phyloP scores from a whole-genome alignment of 2,329 filamentous ascomycete genomes.

The Hypoxylon sp. region DNA sequence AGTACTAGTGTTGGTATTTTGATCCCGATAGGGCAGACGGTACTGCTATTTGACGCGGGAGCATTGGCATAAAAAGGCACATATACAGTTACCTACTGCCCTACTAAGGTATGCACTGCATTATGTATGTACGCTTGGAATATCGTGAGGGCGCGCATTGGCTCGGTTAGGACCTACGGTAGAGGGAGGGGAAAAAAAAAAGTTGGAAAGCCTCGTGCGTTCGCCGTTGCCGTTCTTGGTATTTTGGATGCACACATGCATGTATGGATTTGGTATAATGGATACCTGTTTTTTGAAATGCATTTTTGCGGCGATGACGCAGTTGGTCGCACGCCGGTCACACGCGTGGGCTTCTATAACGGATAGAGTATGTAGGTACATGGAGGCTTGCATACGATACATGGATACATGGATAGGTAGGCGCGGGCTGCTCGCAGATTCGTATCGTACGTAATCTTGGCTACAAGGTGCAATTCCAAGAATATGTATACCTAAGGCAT shows the following conservation, averaged over 20 bases:
- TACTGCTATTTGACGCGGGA: not conserved
- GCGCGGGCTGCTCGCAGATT: not conserved
- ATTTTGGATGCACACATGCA: not conserved
- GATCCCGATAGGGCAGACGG: too few species aligned
- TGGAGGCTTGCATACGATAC: conserved; percentile 12
- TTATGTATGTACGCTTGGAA: not conserved
- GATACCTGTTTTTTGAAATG: not conserved
- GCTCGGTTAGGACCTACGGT: conserved; percentile 2
- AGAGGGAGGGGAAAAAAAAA: not conserved
- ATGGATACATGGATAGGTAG: too few species aligned
- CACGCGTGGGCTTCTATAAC: conserved; percentile 8
- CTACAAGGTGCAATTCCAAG: not conserved
- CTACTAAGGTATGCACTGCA: not conserved
- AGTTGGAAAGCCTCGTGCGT: conserved; percentile 16
- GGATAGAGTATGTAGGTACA: conserved; percentile 8
- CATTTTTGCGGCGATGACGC: conserved; percentile 26
- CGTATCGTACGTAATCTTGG: not conserved
- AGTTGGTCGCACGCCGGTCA: conserved; percentile 13
- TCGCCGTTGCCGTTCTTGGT: not conserved
- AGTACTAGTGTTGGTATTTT: too few species aligned
- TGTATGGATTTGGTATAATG: not conserved
- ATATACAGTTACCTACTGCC: not conserved
- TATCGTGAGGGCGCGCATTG: not conserved
- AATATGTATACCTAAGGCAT: not conserved
- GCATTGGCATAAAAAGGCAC: not conserved